Evolutionary conservation across 192 early-diverging fungal species (phyloP).

Genomic region (Allomyces javanicus): DNA sequence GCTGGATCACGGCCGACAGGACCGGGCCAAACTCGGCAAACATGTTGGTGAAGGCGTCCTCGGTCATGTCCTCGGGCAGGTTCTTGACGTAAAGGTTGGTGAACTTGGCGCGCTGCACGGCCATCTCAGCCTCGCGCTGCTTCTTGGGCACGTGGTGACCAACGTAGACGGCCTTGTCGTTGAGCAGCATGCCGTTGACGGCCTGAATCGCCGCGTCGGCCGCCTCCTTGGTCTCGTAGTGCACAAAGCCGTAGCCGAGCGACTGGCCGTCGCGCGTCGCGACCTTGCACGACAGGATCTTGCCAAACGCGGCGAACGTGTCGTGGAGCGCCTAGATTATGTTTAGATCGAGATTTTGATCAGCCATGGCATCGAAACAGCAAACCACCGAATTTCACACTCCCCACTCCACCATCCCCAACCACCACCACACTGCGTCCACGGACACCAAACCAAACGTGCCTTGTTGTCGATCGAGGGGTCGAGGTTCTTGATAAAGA

Average conservation of each 20-base stretch:
- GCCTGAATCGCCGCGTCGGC: conserved; percentile 89
- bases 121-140: conserved; percentile 78
- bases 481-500: conserved; percentile 99
- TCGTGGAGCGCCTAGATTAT: conserved; percentile 62
- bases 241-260: conserved; percentile 95
- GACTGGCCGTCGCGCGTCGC: conserved; percentile 61
- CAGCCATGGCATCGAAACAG: too few species aligned
- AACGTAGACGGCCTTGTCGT: conserved; percentile 94
- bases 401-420: too few species aligned
- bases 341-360: too few species aligned
- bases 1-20: conserved; percentile 56
- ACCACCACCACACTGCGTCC: too few species aligned
- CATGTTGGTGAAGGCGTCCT: conserved; percentile 56
- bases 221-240: conserved; percentile 87
- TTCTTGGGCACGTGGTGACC: conserved; percentile 79
- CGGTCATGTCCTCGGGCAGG: conserved; percentile 54
- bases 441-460: too few species aligned
- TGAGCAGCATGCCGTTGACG: conserved; percentile 98
- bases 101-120: conserved; percentile 75
- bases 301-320: conserved; percentile 93
- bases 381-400: too few species aligned
- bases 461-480: conserved; percentile 87
- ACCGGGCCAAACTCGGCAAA: conserved; percentile 65
- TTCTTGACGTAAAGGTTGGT: conserved; percentile 99
- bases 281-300: conserved; percentile 95